phyloP scores from a whole-genome alignment of 2,329 filamentous ascomycete genomes.

The Fusarium transvaalense region DNA sequence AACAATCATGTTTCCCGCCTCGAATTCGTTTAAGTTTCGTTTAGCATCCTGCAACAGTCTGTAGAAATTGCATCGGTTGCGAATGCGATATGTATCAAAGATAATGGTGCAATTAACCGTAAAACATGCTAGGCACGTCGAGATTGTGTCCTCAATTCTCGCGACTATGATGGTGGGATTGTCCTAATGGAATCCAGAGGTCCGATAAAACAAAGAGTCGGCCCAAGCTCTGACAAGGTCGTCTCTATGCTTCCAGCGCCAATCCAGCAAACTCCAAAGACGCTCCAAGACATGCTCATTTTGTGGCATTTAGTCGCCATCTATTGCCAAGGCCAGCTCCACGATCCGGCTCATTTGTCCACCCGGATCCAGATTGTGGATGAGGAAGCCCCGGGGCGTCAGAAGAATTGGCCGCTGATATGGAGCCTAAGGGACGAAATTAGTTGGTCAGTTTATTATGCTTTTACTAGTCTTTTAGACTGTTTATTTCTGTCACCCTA shows the following conservation, averaged over 20 bases:
- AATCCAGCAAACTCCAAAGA: too few relatives aligned
- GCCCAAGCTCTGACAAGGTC: background rate
- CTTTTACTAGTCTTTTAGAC: too few relatives aligned
- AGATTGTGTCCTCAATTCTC: background rate
- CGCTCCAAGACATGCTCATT: slow-evolving; percentile 35
- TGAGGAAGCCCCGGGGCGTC: too few relatives aligned
- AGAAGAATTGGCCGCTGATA: too few relatives aligned
- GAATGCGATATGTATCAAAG: background rate
- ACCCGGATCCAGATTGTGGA: slow-evolving; percentile 22
- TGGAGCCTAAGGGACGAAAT: too few relatives aligned
- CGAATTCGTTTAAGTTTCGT: background rate
- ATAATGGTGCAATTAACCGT: background rate
- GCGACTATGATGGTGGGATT: background rate
- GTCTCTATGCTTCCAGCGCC: background rate
- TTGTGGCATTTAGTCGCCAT: slow-evolving; percentile 43
- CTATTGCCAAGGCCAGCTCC: slow-evolving; percentile 37
- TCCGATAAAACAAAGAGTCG: background rate
- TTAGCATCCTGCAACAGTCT: background rate
- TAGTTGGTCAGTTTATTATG: too few relatives aligned
- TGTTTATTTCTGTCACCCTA: too few relatives aligned
- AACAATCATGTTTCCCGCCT: background rate
- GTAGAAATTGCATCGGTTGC: background rate
- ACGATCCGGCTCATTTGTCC: slow-evolving; percentile 29
- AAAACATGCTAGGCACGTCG: background rate
- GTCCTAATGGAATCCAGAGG: too few relatives aligned